Evolutionary conservation across 2,329 filamentous ascomycete species (phyloP).

Genomic region (Nannizziopsis barbatae): DNA sequence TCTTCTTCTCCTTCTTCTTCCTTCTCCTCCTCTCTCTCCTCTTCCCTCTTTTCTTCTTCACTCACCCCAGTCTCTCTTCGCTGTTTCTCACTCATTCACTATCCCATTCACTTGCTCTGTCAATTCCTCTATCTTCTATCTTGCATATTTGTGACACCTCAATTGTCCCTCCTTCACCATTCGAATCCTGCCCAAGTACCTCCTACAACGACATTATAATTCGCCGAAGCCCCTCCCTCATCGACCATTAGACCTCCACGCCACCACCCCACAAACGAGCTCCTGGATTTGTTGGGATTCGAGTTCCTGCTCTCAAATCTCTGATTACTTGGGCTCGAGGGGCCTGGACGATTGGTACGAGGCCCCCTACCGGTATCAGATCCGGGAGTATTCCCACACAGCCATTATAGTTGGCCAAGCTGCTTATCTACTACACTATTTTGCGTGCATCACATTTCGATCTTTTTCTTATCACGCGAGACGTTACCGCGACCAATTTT

Average conservation of each 20-base stretch:
- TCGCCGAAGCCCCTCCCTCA: constrained; percentile 1
- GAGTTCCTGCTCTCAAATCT: not conserved
- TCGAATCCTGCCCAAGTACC: not conserved
- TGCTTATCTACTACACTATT: no score
- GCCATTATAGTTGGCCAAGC: no score
- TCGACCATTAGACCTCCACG: constrained; percentile 3
- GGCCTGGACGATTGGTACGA: no score
- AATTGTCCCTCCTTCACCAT: not conserved
- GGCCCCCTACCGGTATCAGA: no score
- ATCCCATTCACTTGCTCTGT: not conserved
- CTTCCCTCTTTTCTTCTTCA: not conserved
- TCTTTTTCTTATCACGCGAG: no score
- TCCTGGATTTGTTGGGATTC: not conserved
- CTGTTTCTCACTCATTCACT: not conserved
- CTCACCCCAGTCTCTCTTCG: not conserved
- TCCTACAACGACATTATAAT: not conserved
- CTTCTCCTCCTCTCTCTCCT: not conserved
- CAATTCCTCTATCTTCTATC: not conserved
- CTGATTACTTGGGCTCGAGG: not conserved
- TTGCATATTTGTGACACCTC: not conserved
- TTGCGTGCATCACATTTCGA: no score
- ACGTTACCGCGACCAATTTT: no score
- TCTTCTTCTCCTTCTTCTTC: not conserved
- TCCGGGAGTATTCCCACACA: no score
- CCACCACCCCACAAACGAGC: constrained; percentile 9